Conservation (phyloP, 108 stramenopile species). For the Parmales sp. region DNA sequence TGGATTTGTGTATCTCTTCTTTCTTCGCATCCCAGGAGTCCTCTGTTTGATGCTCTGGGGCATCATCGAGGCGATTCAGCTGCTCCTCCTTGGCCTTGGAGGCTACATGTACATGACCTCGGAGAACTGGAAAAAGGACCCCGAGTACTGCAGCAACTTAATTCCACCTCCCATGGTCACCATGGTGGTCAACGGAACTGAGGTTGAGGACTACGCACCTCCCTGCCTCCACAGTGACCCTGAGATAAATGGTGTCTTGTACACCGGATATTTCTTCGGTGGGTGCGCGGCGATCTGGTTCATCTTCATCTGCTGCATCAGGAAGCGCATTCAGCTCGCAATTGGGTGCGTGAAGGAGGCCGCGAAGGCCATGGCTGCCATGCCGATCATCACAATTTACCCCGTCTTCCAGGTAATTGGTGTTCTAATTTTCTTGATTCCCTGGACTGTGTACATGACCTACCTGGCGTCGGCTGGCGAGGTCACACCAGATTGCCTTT, state of each 20-base stretch:
- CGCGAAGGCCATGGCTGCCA: slow-evolving; percentile 3
- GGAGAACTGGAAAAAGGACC: not conserved
- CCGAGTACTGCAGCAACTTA: not conserved
- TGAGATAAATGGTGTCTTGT: not conserved
- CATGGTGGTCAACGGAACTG: not conserved
- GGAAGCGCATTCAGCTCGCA: slow-evolving; percentile 22
- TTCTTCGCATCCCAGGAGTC: slow-evolving; percentile 20
- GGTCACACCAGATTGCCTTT: slow-evolving; percentile 3
- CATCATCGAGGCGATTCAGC: slow-evolving; percentile 15
- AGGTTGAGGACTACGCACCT: slow-evolving; percentile 6
- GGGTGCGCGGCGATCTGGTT: slow-evolving; percentile 5
- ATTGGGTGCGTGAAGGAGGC: slow-evolving; percentile 23
- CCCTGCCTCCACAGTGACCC: slow-evolving; percentile 5
- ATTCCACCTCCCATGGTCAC: not conserved
- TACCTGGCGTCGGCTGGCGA: slow-evolving; percentile 20
- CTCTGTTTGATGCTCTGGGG: slow-evolving; percentile 15
- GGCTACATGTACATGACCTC: not conserved
- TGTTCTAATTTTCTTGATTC: slow-evolving; percentile 9
- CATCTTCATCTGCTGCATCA: slow-evolving; percentile 19
- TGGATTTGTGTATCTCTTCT: slow-evolving; percentile 17
- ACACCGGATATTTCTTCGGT: slow-evolving; percentile 1
- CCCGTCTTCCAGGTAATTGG: not conserved
- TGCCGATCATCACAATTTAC: slow-evolving; percentile 16
- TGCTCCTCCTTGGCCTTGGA: slow-evolving; percentile 1
- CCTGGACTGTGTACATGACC: slow-evolving; percentile 18